Evolutionary conservation across 495 filamentous ascomycete genomes (phyloP), one percentile per base, ranked within the genome.

Genomic region (Penicillium tannophilum): DNA sequence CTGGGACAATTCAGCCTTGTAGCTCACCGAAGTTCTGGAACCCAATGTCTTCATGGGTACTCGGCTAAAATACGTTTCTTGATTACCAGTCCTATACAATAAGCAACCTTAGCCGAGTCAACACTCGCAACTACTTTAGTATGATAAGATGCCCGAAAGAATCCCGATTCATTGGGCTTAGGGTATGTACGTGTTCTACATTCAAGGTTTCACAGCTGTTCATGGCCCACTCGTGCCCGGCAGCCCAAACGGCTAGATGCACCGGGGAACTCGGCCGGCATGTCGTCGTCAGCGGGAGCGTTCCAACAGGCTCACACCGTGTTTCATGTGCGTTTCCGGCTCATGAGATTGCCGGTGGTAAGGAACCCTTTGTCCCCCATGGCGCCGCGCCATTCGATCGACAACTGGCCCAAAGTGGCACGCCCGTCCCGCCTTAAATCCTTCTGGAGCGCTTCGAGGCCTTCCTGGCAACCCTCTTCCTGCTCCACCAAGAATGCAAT

Each of bases 281-380:
- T 58, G 42, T 47, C 33, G 57, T 65, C 35, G 54, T 24, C 63
- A 28, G 28, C 28, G 33, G 45, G 46, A 46, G 16, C 30, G 39
- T 44, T 39, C 50, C 44, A 35, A 31, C 49, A 19, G 20, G 19
- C 35, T 61, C 58, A 59, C 61, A 63, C 56, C 56, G 60, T 60
- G 62, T 64, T 63, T 69, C 71, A 75, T 66, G 71, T 73, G 65
- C 81, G 77, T 68, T 74, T 80, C 64, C 82, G 76, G 54, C 81
- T 85, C 43, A 90, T 86, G 58, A 98, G 72, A 78, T 88, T 93
- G 23, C 92, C 92, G 17, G 94, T 98, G 35, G 84, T 89, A 64
- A 98, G 78, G 65, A 87, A 90, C 6, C 94, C 94, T 61, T 85
- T 83, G 75, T 95, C 93, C 3, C 94, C 94, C 89, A 97, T 93